phyloP scores from a whole-genome alignment of 441 rosid genomes.

The Pelargonium cotyledonis region DNA sequence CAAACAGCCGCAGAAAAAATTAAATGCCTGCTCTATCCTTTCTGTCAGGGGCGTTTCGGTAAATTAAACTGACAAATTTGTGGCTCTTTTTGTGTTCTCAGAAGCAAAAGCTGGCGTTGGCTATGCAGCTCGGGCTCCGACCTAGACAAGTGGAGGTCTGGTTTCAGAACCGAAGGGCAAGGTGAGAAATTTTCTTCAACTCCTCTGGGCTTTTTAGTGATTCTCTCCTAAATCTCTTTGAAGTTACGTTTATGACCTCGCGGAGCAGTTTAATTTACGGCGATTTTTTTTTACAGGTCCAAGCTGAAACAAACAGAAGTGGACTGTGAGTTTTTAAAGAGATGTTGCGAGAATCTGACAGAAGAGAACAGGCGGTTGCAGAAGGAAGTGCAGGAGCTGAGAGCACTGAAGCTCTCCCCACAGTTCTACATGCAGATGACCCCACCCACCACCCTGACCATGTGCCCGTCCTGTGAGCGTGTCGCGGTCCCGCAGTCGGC shows the following conservation, averaged over 20 bases:
- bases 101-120: conserved; percentile 83
- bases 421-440: conserved; percentile 94
- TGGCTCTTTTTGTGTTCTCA: conserved; percentile 23
- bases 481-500: conserved; percentile 51
- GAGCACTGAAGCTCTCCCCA: conserved; percentile 86
- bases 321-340: conserved; percentile 81
- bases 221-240: neutral
- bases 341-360: conserved; percentile 84
- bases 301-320: conserved; percentile 96
- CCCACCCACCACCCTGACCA: conserved; percentile 94
- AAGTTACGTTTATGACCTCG: conserved; percentile 3
- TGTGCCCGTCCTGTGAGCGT: conserved; percentile 96
- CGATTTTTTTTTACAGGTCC: conserved; percentile 40
- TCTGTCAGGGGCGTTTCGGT: conserved; percentile 19
- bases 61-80: conserved; percentile 5
- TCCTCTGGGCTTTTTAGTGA: too few relatives aligned
- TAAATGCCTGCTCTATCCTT: too few relatives aligned
- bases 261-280: conserved; percentile 14
- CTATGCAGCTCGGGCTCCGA: conserved; percentile 75
- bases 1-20: too few relatives aligned
- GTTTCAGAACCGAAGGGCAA: conserved; percentile 98
- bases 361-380: conserved; percentile 87
- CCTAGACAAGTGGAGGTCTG: conserved; percentile 97
- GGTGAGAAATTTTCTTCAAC: conserved; percentile 35
- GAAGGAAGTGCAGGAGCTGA: conserved; percentile 79